Conservation (phyloP, 2,329 filamentous ascomycete genomes). For the Bipolaris oryzae region DNA sequence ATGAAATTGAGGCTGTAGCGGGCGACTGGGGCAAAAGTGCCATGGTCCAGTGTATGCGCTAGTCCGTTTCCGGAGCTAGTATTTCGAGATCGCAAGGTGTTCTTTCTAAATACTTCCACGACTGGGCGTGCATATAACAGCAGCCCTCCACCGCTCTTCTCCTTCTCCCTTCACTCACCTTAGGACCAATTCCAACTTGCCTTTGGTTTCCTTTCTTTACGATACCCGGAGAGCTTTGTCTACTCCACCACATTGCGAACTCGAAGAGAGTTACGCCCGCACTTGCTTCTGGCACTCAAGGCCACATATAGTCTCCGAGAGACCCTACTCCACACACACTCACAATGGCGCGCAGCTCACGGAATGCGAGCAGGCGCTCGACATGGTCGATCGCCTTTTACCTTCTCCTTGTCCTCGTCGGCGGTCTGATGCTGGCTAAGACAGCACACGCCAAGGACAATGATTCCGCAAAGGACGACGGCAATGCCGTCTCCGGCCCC, state of each 20-base stretch:
- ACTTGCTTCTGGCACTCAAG: conserved; percentile 25
- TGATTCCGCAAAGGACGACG: conserved; percentile 66
- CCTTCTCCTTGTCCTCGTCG: conserved; percentile 83
- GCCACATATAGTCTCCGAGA: conserved; percentile 17
- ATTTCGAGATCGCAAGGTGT: conserved; percentile 39
- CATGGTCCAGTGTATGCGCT: conserved; percentile 31
- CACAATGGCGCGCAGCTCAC: conserved; percentile 65
- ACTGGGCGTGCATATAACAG: conserved; percentile 38
- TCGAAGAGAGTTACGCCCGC: conserved; percentile 32
- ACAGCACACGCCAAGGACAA: conserved; percentile 75
- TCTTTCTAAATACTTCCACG: conserved; percentile 37
- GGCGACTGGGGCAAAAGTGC: conserved; percentile 24
- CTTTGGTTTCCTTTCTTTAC: conserved; percentile 29
- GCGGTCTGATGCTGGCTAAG: conserved; percentile 83
- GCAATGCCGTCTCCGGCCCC: conserved; percentile 53
- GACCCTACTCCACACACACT: conserved; percentile 27
- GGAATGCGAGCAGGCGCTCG: conserved; percentile 72
- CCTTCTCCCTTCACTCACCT: conserved; percentile 29
- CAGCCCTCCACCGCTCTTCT: conserved; percentile 28
- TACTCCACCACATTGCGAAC: conserved; percentile 33
- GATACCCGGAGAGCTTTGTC: conserved; percentile 38
- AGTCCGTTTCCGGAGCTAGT: conserved; percentile 22
- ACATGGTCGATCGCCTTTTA: conserved; percentile 91
- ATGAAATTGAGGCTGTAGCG: conserved; percentile 40
- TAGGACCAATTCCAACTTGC: conserved; percentile 24